Base-by-base conservation (phyloP, 1,139 yeast species). In the Pneumocystis canis region DNA sequence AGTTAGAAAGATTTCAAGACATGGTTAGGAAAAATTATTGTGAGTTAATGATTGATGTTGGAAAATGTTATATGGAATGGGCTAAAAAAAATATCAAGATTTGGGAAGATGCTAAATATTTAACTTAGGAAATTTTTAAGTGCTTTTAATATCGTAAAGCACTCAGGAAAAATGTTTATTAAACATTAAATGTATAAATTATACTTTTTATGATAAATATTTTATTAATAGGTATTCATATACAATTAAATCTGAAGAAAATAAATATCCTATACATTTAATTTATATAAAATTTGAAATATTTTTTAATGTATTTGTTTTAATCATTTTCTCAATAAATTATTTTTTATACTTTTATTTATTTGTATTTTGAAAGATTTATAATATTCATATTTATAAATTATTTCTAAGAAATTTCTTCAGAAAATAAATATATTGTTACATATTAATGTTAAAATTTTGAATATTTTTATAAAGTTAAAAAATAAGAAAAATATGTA, bases 11-110 rank as follows among this genome's bases (percentile, higher is more conserved):
- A 56, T 84, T 83, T 71, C 84, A 80, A 65, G 64, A 65, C 37
- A 71, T 74, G 30, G 78, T 76, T 65, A 78, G 77, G 63, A 74
- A 74, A 18, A 81, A 79, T 63, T 71, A 79, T 63, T 74, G 76
- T 62, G 75, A 76, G 64, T 82, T 83, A 68, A 77, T 84, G 72
- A 72, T 82, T 37, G 58, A 60, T 61, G 60, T 60, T 9, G 80
- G 84, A 64, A 75, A 80, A 58, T 80, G 82, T 64, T 79, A 85
- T 60, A 75, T 83, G 53, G 83, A 80, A 65, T 85, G 90, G 89
- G 87, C 88, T 3, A 79, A 78, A 69, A 83, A 83, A 74, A 85
- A 84, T 70, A 74, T 83, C 61, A 89, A 85, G 68, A 78, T 82
- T 61, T 85, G 92, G 92, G 84, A 83, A 69, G 89, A 84, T 66